A percentile compares a stretch with the other conserved stretches of the same genome.
Evolutionary conservation across 208 protist species (phyloP).

Genomic region (Leishmania lainsoni): DNA sequence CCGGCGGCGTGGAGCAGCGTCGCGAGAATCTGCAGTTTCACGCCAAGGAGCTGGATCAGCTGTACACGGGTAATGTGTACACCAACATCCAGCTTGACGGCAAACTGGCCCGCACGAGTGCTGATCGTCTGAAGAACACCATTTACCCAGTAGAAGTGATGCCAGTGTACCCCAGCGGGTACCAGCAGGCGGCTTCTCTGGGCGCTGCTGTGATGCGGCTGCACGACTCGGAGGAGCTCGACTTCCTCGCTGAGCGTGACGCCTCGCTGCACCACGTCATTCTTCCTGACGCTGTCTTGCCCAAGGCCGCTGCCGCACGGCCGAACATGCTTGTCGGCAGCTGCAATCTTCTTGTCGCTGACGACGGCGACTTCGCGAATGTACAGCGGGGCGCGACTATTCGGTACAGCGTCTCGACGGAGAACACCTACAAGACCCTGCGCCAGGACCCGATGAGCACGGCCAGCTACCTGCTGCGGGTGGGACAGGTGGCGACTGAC

Average conservation of each 20-base stretch:
- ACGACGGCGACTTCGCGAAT: constrained; percentile 35
- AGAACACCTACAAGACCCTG: constrained; percentile 75
- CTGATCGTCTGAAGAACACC: constrained; percentile 35
- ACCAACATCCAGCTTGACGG: constrained; percentile 51
- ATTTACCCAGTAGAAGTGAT: constrained; percentile 81
- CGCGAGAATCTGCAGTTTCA: constrained; percentile 64
- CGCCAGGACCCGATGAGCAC: constrained; percentile 61
- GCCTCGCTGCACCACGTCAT: constrained; percentile 59
- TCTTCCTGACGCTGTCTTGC: constrained; percentile 58
- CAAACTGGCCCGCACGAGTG: constrained; percentile 49
- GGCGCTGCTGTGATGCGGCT: constrained; percentile 22
- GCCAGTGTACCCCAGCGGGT: constrained; percentile 69
- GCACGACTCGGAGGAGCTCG: constrained; percentile 26
- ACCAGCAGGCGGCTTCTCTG: constrained; percentile 31
- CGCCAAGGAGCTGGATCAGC: constrained; percentile 60
- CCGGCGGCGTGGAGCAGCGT: constrained; percentile 48
- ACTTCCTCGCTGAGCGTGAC: constrained; percentile 61
- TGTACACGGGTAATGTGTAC: constrained; percentile 42
- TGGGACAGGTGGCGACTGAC: constrained; percentile 18
- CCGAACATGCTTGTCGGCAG: constrained; percentile 74
- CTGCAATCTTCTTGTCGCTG: constrained; percentile 68
- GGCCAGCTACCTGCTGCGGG: constrained; percentile 67
- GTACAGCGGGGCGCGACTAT: constrained; percentile 21
- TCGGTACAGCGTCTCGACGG: constrained; percentile 51
- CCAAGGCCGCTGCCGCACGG: constrained; percentile 31